Conservation (phyloP, 345 rosid genomes). For the Linum trigynum region DNA sequence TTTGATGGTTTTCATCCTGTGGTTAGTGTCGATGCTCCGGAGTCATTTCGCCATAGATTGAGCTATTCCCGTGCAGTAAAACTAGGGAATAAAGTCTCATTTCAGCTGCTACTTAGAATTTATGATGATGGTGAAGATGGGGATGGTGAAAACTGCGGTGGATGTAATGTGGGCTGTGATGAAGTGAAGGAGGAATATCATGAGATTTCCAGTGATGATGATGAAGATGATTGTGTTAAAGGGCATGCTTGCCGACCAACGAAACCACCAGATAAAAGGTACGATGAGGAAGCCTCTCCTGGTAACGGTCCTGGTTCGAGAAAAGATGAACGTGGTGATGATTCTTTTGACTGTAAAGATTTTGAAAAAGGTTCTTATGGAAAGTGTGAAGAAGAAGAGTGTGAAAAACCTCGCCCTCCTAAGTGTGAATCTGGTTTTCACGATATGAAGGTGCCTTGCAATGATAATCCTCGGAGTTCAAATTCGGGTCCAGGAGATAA, state of each 20-base stretch:
- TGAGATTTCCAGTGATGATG: slow-evolving; percentile 27
- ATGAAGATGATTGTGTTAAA: slow-evolving; percentile 51
- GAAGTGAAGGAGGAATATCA: slow-evolving; percentile 2
- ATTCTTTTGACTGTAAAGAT: too few relatives aligned
- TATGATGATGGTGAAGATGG: slow-evolving; percentile 44
- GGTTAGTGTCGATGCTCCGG: slow-evolving; percentile 49
- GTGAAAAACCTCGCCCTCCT: slow-evolving; percentile 26
- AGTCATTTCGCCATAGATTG: slow-evolving; percentile 32
- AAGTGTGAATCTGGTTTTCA: slow-evolving; percentile 21
- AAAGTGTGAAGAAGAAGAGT: slow-evolving; percentile 46
- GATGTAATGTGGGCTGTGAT: slow-evolving; percentile 17
- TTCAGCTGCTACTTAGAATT: slow-evolving; percentile 42
- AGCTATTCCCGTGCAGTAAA: slow-evolving; percentile 25
- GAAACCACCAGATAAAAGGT: too few relatives aligned
- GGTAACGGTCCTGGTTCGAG: not conserved
- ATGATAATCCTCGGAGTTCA: slow-evolving; percentile 4
- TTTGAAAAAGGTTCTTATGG: slow-evolving; percentile 36
- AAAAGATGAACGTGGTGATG: not conserved
- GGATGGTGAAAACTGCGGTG: slow-evolving; percentile 18
- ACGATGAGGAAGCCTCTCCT: slow-evolving; percentile 23
- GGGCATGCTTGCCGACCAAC: too few relatives aligned
- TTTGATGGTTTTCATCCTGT: slow-evolving; percentile 40
- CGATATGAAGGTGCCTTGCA: not conserved
- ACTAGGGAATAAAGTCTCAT: slow-evolving; percentile 24
- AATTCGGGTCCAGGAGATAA: slow-evolving; percentile 2